Evolutionary conservation across 1,284 basidiomycete species (phyloP), one percentile per base, ranked within the genome.

Genomic region (Pholiota adiposa): DNA sequence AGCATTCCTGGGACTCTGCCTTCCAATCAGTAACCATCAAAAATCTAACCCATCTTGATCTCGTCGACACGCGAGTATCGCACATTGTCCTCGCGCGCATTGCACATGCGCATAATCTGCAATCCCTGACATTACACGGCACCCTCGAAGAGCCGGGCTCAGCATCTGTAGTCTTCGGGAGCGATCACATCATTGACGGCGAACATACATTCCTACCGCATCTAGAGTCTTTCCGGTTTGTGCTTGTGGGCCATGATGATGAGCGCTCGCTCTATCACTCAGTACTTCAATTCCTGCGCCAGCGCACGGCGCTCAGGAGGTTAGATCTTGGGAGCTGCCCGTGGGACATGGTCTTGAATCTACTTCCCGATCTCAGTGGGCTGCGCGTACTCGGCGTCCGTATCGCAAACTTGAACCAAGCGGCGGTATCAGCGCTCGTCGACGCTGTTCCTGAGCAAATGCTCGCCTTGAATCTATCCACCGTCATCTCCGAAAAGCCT

Each of bases 11-110:
- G 86, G 86, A 89, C 73, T 76, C 75, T 50, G 83, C 83, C 0
- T 88, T 88, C 74, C 79, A 83, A 66, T 84, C 82, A 1, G 75
- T 78, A 7, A 84, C 86, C 0, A 86, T 89, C 64, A 78, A 82
- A 54, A 83, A 85, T 62, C 79, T 89, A 58, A 87, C 85, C 0
- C 85, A 86, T 59, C 81, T 88, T 58, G 85, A 89, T 66, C 80
- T 88, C 48, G 84, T 88, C 49, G 85, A 87, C 67, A 87, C 86
- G 12, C 79, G 83, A 7, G 85, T 89, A 41, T 86, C 84, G 5
- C 83, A 85, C 65, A 73, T 82, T 46, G 85, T 88, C 27, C 78
- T 88, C 29, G 79, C 83, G 8, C 80, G 86, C 18, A 85, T 88
- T 50, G 82, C 83, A 0, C 83, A 85, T 63, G 85, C 85, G 1